phyloP scores from a whole-genome alignment of 805 yeast species.

The Yamadazyma kitorensis region DNA sequence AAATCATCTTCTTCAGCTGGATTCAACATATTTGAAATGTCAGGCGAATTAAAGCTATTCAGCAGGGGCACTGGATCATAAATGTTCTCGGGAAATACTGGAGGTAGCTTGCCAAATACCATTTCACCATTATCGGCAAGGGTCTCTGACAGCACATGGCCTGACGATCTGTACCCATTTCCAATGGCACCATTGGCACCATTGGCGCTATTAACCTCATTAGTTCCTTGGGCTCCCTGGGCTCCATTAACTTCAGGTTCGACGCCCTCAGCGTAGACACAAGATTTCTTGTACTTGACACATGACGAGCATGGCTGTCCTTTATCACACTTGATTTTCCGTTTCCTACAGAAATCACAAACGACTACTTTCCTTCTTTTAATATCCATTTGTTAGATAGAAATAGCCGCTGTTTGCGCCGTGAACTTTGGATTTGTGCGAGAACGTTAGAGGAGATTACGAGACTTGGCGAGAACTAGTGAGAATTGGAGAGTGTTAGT shows the following conservation, averaged over 20 bases:
- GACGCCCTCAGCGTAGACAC: conserved; percentile 4
- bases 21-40: background rate
- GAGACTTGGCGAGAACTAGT: too few relatives aligned
- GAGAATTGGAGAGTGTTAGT: conserved; percentile 1
- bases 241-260: background rate
- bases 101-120: too few relatives aligned
- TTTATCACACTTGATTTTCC: conserved; percentile 39
- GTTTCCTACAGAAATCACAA: conserved; percentile 32
- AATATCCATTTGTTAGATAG: background rate
- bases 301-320: conserved; percentile 36
- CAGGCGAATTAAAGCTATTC: too few relatives aligned
- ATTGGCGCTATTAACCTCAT: background rate
- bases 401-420: too few relatives aligned
- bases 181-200: background rate
- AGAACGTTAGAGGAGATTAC: too few relatives aligned
- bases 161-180: background rate
- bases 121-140: background rate
- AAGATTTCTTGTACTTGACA: conserved; percentile 20
- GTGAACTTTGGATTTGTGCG: too few relatives aligned
- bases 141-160: background rate
- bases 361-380: conserved; percentile 3
- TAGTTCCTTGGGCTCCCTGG: background rate
- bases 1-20: background rate
- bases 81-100: background rate
- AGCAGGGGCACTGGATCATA: background rate